These are phyloP conservation scores for Apodospora peruviana DNA, from an alignment of 495 filamentous ascomycete genomes.

Conservation along the genomic window DNA sequence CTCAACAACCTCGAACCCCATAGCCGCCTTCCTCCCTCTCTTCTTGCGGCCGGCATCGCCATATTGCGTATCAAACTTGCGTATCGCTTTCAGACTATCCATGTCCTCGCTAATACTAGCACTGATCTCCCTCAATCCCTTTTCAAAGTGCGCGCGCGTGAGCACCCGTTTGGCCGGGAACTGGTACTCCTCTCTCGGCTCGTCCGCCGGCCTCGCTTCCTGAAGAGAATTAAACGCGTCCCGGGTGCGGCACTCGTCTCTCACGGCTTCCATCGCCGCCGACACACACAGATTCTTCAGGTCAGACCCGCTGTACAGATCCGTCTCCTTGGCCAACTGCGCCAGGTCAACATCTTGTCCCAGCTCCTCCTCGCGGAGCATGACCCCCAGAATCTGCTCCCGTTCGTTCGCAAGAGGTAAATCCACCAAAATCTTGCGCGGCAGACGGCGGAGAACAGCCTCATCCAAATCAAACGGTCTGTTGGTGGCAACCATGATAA, in stretches of 20 bases:
- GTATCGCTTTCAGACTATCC: constrained; percentile 74
- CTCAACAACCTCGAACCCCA: constrained; percentile 57
- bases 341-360: constrained; percentile 63
- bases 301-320: constrained; percentile 94
- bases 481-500: constrained; percentile 99
- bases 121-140: constrained; percentile 80
- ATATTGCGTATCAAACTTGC: constrained; percentile 95
- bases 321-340: constrained; percentile 67
- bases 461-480: constrained; percentile 94
- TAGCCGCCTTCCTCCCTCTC: constrained; percentile 51
- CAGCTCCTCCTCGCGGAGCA: constrained; percentile 72
- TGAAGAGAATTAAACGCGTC: constrained; percentile 37
- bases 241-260: constrained; percentile 58
- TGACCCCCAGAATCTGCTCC: constrained; percentile 73
- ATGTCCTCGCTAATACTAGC: constrained; percentile 95
- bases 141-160: constrained; percentile 66
- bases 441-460: constrained; percentile 80
- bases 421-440: constrained; percentile 80
- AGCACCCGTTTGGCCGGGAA: constrained; percentile 67
- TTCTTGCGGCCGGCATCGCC: constrained; percentile 76
- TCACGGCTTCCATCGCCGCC: constrained; percentile 81
- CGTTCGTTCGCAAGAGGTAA: constrained; percentile 75
- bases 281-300: constrained; percentile 91
- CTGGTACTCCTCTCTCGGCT: constrained; percentile 38
- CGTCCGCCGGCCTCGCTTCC: background rate